Evolutionary conservation across 805 yeast genomes (phyloP), one percentile per base, ranked within the genome.

Genomic region (Saccharomycopsis capsularis): DNA sequence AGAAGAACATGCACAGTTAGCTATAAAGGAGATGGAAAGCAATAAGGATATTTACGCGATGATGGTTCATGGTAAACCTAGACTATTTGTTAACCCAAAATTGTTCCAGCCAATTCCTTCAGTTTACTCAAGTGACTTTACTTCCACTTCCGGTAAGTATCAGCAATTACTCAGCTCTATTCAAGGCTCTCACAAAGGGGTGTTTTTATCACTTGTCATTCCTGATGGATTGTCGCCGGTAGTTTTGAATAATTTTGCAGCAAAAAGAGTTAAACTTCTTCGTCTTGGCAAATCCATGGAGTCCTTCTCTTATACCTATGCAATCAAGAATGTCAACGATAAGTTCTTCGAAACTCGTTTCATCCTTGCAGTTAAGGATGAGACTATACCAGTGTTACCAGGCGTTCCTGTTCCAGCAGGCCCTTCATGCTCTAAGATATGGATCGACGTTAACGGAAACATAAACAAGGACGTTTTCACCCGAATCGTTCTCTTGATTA

Each of bases 401-500:
- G 51, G 56, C 3, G 60, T 68, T 1, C 68, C 79, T 1, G 74
- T 81, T 2, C 89, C 90, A 0, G 54, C 68, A 6, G 83, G 82
- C 0, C 64, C 70, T 18, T 77, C 89, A 2, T 81, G 86, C 51
- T 75, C 84, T 2, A 74, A 75, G 36, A 61, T 83, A 6, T 88
- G 96, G 96, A 69, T 85, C 11, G 84, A 82, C 56, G 62, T 82
- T 34, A 62, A 68, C 29, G 91, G 95, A 1, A 62, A 70, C 24
- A 70, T 89, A 39, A 80, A 83, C 52, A 64, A 61, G 23, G 58
- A 59, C 0, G 63, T 87, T 4, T 90, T 96, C 95, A 63, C 64
- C 13, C 73, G 70, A 44, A 62, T 82, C 1, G 61, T 82, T 0
- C 65, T 72, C 21, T 68, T 29, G n/a, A 11, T 78, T 9, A 48